A percentile compares a stretch with the other conserved stretches of the same genome.
Conservation (phyloP, 331 rosid genomes). For the Rosa hybrid region DNA sequence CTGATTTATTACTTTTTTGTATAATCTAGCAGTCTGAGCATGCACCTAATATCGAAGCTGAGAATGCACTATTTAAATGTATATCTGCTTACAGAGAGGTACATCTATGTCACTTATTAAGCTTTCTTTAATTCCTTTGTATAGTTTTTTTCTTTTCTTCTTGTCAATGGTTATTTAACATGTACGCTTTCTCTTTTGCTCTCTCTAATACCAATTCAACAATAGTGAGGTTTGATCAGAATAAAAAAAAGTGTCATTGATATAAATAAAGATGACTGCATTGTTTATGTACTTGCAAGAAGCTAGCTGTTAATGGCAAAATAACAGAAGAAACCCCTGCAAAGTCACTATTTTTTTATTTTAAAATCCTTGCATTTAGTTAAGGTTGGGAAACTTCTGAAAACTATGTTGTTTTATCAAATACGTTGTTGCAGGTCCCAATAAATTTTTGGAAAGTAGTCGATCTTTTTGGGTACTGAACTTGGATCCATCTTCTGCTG, state of each 20-base stretch:
- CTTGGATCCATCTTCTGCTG: not conserved
- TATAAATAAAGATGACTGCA: not conserved
- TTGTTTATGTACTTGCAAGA: not conserved
- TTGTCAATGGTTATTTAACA: not conserved
- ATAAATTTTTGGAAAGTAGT: not conserved
- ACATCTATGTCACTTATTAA: not conserved
- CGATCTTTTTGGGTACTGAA: not conserved
- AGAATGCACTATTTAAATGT: slow-evolving; percentile 57
- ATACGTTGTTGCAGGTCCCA: not conserved
- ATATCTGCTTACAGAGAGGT: slow-evolving; percentile 73
- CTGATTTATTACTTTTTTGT: slow-evolving; percentile 11
- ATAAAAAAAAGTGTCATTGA: too few relatives aligned
- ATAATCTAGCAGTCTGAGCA: slow-evolving; percentile 28
- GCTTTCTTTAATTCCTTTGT: not conserved
- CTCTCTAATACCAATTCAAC: not conserved
- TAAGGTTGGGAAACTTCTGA: not conserved
- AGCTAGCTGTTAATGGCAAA: not conserved
- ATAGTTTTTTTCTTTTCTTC: not conserved
- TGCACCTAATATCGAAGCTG: slow-evolving; percentile 36
- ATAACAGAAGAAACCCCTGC: not conserved
- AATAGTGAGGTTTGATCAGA: not conserved
- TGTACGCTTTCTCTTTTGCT: not conserved
- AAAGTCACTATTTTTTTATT: not conserved
- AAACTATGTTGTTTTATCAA: not conserved
- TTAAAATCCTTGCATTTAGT: not conserved